Conservation (phyloP, 345 rosid genomes). For the Raphanus sativus region DNA sequence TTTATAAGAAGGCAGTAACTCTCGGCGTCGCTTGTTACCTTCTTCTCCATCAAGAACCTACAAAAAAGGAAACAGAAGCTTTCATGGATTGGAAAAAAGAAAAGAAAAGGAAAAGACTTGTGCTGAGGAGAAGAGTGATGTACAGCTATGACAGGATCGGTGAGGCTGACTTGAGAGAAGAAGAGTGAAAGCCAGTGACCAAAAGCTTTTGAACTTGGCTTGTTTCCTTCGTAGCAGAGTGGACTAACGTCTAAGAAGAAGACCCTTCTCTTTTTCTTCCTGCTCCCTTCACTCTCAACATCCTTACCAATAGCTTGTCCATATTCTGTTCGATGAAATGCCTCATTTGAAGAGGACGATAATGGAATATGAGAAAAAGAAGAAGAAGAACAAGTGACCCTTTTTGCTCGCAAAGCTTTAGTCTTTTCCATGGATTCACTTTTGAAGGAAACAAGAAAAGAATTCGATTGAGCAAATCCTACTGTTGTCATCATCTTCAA, state of each 20-base stretch:
- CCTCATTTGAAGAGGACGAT: constrained; percentile 14
- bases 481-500: constrained; percentile 32
- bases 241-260: constrained; percentile 92
- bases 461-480: constrained; percentile 27
- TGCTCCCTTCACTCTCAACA: constrained; percentile 25
- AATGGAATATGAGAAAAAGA: neutral
- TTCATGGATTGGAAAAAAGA: neutral
- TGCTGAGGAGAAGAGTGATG: constrained; percentile 18
- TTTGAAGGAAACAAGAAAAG: constrained; percentile 5
- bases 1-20: constrained; percentile 80
- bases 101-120: neutral
- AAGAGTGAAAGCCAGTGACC: constrained; percentile 84
- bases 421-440: constrained; percentile 4
- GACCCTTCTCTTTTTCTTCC: constrained; percentile 60
- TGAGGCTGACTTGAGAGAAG: constrained; percentile 74
- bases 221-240: constrained; percentile 77
- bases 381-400: constrained; percentile 11
- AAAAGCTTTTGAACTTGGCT: constrained; percentile 67
- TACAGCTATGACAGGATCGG: constrained; percentile 88
- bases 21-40: constrained; percentile 64
- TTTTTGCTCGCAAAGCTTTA: neutral
- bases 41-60: constrained; percentile 91
- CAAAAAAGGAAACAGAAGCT: constrained; percentile 27
- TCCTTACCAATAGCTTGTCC: constrained; percentile 27
- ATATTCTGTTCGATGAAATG: constrained; percentile 54